Percentiles rank a stretch among this genome's conserved stretches.
phyloP scores from a whole-genome alignment of 768 basidiomycete genomes.

The Trametes maxima region DNA sequence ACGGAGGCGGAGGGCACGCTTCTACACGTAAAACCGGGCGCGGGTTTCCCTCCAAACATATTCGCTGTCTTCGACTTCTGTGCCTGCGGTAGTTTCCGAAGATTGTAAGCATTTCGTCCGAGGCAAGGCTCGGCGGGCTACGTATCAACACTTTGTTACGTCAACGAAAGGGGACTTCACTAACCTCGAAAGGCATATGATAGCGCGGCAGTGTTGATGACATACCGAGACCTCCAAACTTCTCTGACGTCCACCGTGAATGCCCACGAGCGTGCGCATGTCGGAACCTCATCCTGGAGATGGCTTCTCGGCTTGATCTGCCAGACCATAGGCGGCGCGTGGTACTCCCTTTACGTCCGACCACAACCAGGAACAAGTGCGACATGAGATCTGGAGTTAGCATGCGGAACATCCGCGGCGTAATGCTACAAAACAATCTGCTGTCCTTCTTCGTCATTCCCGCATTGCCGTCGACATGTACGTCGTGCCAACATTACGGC shows the following conservation, averaged over 20 bases:
- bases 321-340: too few relatives aligned
- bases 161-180: background rate
- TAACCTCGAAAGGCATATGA: background rate
- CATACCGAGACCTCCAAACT: background rate
- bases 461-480: too few relatives aligned
- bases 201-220: background rate
- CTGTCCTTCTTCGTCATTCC: too few relatives aligned
- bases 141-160: background rate
- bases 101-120: background rate
- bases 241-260: background rate
- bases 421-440: too few relatives aligned
- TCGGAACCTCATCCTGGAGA: background rate
- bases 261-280: background rate
- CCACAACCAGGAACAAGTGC: background rate
- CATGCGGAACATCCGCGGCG: too few relatives aligned
- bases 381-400: too few relatives aligned
- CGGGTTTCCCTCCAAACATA: too few relatives aligned
- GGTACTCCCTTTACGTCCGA: background rate
- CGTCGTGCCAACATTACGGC: constrained; percentile 8
- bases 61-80: background rate
- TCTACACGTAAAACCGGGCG: too few relatives aligned
- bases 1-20: background rate
- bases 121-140: background rate
- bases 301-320: too few relatives aligned
- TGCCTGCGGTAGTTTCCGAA: background rate